Percentiles rank a stretch among this genome's conserved stretches.
These are phyloP conservation scores for Phalaenopsis hybrid DNA, from an alignment of 116 monocot species.

Conservation along the genomic window DNA sequence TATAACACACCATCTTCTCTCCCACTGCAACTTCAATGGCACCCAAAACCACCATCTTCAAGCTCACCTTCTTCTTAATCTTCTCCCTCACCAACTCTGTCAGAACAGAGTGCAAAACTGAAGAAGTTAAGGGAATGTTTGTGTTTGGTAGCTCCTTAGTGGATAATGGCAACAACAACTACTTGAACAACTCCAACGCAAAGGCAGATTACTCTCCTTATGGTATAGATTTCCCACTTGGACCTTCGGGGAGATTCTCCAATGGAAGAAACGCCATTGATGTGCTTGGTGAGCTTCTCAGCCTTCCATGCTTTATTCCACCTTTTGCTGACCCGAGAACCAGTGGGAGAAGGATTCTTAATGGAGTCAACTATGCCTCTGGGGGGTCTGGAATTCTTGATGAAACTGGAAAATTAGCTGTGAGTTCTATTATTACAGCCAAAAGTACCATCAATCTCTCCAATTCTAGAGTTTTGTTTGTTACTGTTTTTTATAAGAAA, in stretches of 20 bases:
- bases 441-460: too few species aligned
- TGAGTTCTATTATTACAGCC: not conserved
- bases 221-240: slow-evolving; percentile 49
- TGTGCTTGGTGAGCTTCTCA: slow-evolving; percentile 44
- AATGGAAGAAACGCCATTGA: slow-evolving; percentile 56
- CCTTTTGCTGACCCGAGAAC: slow-evolving; percentile 49
- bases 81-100: not conserved
- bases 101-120: not conserved
- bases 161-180: slow-evolving; percentile 80
- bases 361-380: slow-evolving; percentile 65
- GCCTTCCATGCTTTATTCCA: slow-evolving; percentile 33
- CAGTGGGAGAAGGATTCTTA: slow-evolving; percentile 17
- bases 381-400: slow-evolving; percentile 66
- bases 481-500: too few species aligned
- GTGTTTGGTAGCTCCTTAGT: slow-evolving; percentile 71
- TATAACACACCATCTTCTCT: not conserved
- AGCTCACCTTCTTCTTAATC: not conserved
- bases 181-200: slow-evolving; percentile 31
- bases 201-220: slow-evolving; percentile 55
- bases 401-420: slow-evolving; percentile 28
- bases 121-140: slow-evolving; percentile 39
- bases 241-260: slow-evolving; percentile 66
- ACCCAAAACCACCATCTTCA: not conserved
- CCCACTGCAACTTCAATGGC: not conserved
- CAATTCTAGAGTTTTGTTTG: too few species aligned